A percentile compares a stretch with the other conserved stretches of the same genome.
phyloP scores from a whole-genome alignment of 1,284 basidiomycete genomes.

The Neolentinus lepideus region DNA sequence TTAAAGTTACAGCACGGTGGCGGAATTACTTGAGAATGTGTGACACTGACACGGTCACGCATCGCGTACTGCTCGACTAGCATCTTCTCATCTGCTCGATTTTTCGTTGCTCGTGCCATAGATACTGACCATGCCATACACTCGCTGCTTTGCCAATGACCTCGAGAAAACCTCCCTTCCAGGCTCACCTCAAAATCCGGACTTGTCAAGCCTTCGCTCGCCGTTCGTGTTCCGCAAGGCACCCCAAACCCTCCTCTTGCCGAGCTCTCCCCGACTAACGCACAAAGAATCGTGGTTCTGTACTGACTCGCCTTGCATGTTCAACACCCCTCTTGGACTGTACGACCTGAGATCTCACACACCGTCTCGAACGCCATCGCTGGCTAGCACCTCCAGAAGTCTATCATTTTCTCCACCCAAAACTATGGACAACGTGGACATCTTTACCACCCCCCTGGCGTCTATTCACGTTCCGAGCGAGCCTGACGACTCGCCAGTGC shows the following conservation, averaged over 20 bases:
- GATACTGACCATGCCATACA: too few species aligned
- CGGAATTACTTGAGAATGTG: too few species aligned
- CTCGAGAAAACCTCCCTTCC: too few species aligned
- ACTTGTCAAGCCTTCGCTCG: neutral
- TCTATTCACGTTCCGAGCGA: neutral
- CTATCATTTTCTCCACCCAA: neutral
- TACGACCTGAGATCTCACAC: neutral
- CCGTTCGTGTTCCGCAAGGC: neutral
- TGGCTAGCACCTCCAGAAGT: neutral
- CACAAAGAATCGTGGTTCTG: neutral
- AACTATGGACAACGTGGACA: neutral
- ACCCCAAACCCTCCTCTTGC: neutral
- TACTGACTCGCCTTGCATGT: neutral
- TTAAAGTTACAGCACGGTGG: neutral
- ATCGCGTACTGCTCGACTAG: too few species aligned
- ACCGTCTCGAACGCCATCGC: neutral
- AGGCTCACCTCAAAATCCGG: too few species aligned
- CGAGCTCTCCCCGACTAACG: neutral
- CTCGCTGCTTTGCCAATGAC: neutral
- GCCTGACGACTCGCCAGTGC: neutral
- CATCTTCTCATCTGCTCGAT: neutral
- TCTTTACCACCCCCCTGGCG: neutral
- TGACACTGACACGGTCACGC: neutral
- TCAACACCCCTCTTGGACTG: neutral
- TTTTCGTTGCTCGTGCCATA: neutral